Percentiles rank a stretch among this genome's conserved stretches.
Conservation (phyloP, 1,139 yeast species). For the Kluyveromyces marxianus region DNA sequence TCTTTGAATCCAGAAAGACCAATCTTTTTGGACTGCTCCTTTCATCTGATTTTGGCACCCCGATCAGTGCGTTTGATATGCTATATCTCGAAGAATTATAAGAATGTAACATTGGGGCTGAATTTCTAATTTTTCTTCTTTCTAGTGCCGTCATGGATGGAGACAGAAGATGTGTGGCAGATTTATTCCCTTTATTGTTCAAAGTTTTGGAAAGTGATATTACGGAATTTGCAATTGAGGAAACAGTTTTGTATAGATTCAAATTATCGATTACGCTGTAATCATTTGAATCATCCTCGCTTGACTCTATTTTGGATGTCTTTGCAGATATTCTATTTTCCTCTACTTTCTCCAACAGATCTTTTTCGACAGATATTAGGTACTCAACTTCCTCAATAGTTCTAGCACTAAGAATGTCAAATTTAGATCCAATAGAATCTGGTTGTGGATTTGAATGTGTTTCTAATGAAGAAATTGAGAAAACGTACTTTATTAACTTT, state of each 20-base stretch:
- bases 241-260: conserved; percentile 29
- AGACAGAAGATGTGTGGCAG: conserved; percentile 10
- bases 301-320: not conserved
- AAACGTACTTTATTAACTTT: conserved; percentile 34
- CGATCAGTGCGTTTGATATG: conserved; percentile 8
- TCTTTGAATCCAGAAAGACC: conserved; percentile 18
- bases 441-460: conserved; percentile 12
- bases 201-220: conserved; percentile 26
- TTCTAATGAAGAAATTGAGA: conserved; percentile 33
- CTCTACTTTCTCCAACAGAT: conserved; percentile 23
- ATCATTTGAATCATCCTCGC: not conserved
- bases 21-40: conserved; percentile 22
- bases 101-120: conserved; percentile 1
- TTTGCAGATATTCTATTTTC: not conserved
- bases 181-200: conserved; percentile 9
- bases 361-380: conserved; percentile 31
- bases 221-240: conserved; percentile 29
- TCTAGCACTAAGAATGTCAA: conserved; percentile 73
- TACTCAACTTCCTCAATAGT: conserved; percentile 64
- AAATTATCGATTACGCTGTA: conserved; percentile 30
- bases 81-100: conserved; percentile 8
- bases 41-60: conserved; percentile 3
- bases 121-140: conserved; percentile 13
- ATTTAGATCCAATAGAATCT: conserved; percentile 36
- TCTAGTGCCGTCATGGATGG: conserved; percentile 20